phyloP scores from a whole-genome alignment of 768 basidiomycete genomes.

The Agaricus blazei region DNA sequence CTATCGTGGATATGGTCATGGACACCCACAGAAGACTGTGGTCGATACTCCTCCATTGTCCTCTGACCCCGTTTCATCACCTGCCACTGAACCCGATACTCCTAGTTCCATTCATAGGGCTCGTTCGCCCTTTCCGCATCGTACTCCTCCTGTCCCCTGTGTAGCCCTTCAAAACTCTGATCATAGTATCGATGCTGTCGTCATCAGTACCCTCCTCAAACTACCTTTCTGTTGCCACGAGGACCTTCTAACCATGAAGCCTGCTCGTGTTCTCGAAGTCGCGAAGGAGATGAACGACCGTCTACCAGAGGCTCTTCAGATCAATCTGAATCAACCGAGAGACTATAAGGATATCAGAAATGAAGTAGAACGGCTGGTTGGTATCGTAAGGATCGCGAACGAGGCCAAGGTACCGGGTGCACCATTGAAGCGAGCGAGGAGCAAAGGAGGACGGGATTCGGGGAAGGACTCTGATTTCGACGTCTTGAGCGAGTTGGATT shows the following conservation, averaged over 20 bases:
- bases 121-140: neutral
- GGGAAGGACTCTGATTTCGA: constrained; percentile 3
- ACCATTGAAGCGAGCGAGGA: constrained; percentile 28
- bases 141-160: constrained; percentile 15
- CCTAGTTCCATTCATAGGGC: neutral
- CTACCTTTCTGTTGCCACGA: constrained; percentile 73
- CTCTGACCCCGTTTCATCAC: neutral
- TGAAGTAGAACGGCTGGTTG: constrained; percentile 58
- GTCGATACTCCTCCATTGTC: constrained; percentile 4
- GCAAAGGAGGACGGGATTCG: constrained; percentile 11
- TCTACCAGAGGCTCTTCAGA: constrained; percentile 47
- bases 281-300: constrained; percentile 51
- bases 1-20: constrained; percentile 5
- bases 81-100: neutral
- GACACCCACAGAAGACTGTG: neutral
- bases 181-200: constrained; percentile 43
- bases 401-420: constrained; percentile 27
- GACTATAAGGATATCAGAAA: constrained; percentile 40
- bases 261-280: constrained; percentile 44
- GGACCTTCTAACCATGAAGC: constrained; percentile 62
- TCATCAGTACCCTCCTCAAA: constrained; percentile 55
- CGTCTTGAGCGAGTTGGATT: constrained; percentile 7
- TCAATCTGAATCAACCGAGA: constrained; percentile 29
- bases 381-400: constrained; percentile 30
- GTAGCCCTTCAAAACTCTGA: constrained; percentile 62